Base-by-base conservation (phyloP, 352 stramenopile genomes). In the Globisporangium abappressorium region DNA sequence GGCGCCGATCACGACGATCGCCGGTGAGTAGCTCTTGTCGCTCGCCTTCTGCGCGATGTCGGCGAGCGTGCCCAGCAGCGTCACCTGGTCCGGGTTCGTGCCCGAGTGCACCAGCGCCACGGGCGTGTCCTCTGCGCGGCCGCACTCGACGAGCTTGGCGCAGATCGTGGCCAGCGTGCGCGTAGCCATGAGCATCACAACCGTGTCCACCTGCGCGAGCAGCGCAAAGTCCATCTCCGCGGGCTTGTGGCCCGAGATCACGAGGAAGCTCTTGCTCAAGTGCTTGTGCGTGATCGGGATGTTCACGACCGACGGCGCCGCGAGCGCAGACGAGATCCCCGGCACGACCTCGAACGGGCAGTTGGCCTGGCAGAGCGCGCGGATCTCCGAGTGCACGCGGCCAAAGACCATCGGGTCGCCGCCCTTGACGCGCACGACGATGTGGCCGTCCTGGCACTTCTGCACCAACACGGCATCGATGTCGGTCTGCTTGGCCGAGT, bases 161-260 rank as follows among this genome's bases (percentile, higher is more conserved):
- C 77, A 82, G 46, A 89, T 85, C 46, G 64, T 72, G 5, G 36
- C 62, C 51, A 90, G 76, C 30, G 84, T 92, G 41, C 84, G 69
- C 97, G 92, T 76, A 90, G 94, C 28, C 88, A 92, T 14, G 93
- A 94, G 8, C 98, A 98, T 77, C 84, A 96, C 36, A 91, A 93
- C 36, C 88, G 94, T 57, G 84, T 98, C 34, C 90, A 98, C 74
- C 87, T 97, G 82, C 77, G 91, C 8, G 90, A 98, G 71, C 90
- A 98, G 69, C 82, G 91, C 34, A 96, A 98, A 73, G 71, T 92
- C 76, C 80, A 92, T 89, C 55, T 92, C 81, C 34, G 73, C 75
- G 0, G 84, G 84, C 36, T 89, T 89, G 71, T 92, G 84, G 5
- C 82, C 78, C 20, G 81, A 92, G 55, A 89, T 71, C 3, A 90